A percentile compares a stretch with the other conserved stretches of the same genome.
Evolutionary conservation across 768 basidiomycete species (phyloP).

Genomic region (Boletellus ananiceps): DNA sequence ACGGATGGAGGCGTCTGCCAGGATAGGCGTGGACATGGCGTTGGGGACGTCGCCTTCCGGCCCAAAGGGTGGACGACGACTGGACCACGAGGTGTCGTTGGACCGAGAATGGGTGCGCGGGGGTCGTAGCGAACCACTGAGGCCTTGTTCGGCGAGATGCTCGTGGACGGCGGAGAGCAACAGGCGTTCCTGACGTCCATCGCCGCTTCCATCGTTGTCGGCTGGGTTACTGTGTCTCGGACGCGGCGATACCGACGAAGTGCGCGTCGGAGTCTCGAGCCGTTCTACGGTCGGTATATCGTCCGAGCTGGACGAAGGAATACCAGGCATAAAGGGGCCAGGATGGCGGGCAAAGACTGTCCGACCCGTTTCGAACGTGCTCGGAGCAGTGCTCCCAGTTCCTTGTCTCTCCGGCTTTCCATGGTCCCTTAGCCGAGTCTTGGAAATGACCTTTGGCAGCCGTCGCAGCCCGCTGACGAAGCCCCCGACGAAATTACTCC

Average conservation of each 20-base stretch:
- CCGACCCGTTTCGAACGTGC: slow-evolving; percentile 12
- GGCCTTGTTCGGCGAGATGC: slow-evolving; percentile 17
- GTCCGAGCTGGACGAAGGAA: slow-evolving; percentile 23
- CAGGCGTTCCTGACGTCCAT: slow-evolving; percentile 23
- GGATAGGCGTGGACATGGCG: slow-evolving; percentile 29
- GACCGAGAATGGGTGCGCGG: slow-evolving; percentile 20
- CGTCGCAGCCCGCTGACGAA: slow-evolving; percentile 29
- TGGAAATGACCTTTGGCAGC: slow-evolving; percentile 33
- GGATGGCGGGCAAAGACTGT: slow-evolving; percentile 19
- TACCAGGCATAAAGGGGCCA: slow-evolving; percentile 16
- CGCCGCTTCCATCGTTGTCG: slow-evolving; percentile 21
- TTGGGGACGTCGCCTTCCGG: slow-evolving; percentile 20
- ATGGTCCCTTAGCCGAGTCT: slow-evolving; percentile 24
- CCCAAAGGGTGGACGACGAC: slow-evolving; percentile 23
- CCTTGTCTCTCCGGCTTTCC: slow-evolving; percentile 22
- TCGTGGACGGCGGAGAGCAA: slow-evolving; percentile 25
- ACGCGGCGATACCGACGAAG: slow-evolving; percentile 23
- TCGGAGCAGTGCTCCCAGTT: background rate
- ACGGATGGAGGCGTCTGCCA: slow-evolving; percentile 21
- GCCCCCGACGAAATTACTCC: slow-evolving; percentile 25
- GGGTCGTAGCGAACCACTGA: slow-evolving; percentile 9
- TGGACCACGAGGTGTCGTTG: slow-evolving; percentile 20
- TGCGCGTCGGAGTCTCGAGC: slow-evolving; percentile 23
- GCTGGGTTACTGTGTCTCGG: slow-evolving; percentile 10
- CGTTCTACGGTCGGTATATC: slow-evolving; percentile 29